Base-by-base conservation (phyloP, 2,329 filamentous ascomycete species). In the Penicillium griseofulvum region DNA sequence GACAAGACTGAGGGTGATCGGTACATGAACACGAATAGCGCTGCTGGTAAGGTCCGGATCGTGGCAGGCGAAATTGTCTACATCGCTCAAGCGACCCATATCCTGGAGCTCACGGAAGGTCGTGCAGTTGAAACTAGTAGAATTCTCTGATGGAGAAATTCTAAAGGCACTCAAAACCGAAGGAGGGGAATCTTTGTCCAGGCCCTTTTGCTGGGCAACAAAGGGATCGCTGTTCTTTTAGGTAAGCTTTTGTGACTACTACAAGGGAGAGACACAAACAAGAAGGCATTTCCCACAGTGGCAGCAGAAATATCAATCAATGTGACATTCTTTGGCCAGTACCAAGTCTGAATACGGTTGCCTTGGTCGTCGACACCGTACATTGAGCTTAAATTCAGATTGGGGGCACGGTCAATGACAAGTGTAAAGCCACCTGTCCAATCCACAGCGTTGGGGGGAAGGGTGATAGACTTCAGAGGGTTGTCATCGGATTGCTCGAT, bases 301-400 rank as follows among this genome's bases (percentile, higher is more conserved):
- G 16, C 14, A 10, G 6, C n/a, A 1, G 7, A 4, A 36, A 42
- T 22, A 3, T 9, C 3, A 29, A 50, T 43, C 11, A 12, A 31
- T 12, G 38, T 43, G 19, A 50, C 16, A 26, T 50, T 50, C 14
- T 17, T 50, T 28, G 48, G 48, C 48, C 48, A 50, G 29, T 50
- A 50, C 48, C 48, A 50, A 31, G 48, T 50, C 22, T 50, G 37
- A 22, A 41, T 31, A 14, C 14, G n/a, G 2, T 50, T 42, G 19
- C 22, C 38, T 34, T 50, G 28, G 11, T 48, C 34, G 9, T 48
- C n/a, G 2, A 24, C 11, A 36, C 48, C 11, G 38, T 50, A 50
- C 2, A 28, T n/a, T 14, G 48, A 50, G 19, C 38, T 50, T 10
- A 50, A 22, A 42, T 50, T 43, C 14, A 50, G 28, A 6, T 26